Percentiles rank a stretch among this genome's conserved stretches.
Conservation (phyloP, 257 asterid species). For the Ocimum tenuiflorum region DNA sequence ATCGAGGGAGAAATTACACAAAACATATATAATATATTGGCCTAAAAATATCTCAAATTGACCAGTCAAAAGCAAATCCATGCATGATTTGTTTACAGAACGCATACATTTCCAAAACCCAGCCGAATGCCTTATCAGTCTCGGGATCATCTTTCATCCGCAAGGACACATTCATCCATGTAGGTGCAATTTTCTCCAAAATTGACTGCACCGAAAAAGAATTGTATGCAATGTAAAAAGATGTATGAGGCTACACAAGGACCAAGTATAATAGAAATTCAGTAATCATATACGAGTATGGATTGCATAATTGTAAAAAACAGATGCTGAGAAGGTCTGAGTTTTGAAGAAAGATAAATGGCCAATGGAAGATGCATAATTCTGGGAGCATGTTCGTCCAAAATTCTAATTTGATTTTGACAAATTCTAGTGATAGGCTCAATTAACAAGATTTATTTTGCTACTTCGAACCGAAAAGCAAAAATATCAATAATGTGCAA, state of each 20-base stretch:
- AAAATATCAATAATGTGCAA: not conserved
- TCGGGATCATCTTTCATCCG: constrained; percentile 96
- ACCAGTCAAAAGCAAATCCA: not conserved
- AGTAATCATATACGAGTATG: not conserved
- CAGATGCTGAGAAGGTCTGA: not conserved
- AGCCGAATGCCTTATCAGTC: constrained; percentile 91
- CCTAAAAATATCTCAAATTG: not conserved
- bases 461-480: no score
- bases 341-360: no score
- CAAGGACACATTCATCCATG: constrained; percentile 97
- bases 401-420: no score
- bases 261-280: not conserved
- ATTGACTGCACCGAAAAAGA: constrained; percentile 40
- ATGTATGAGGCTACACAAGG: constrained; percentile 3
- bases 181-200: constrained; percentile 90
- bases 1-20: constrained; percentile 19
- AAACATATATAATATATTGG: constrained; percentile 11
- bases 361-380: no score
- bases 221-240: constrained; percentile 6
- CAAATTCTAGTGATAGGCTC: no score
- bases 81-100: not conserved
- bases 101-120: constrained; percentile 97
- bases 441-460: no score
- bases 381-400: no score
- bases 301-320: not conserved